A percentile compares a stretch with the other conserved stretches of the same genome.
Evolutionary conservation across 441 rosid species (phyloP).

Genomic region (Melastoma candidum): DNA sequence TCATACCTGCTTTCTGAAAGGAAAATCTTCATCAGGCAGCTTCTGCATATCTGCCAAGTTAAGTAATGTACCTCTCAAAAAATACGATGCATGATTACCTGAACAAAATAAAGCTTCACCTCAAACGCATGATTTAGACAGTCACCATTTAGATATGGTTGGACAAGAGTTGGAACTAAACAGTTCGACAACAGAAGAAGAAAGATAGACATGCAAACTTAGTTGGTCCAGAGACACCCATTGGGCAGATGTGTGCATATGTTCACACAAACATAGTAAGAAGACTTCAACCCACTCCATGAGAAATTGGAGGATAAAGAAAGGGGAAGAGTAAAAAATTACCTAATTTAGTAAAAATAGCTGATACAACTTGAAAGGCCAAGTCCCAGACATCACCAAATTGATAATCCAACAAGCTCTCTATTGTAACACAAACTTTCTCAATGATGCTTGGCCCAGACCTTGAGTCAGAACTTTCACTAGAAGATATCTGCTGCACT

Average conservation of each 20-base stretch:
- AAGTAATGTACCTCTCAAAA: constrained; percentile 66
- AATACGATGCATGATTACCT: constrained; percentile 41
- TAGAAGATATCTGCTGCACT: constrained; percentile 39
- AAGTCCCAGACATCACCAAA: constrained; percentile 71
- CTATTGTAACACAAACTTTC: constrained; percentile 62
- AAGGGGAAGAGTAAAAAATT: constrained; percentile 6
- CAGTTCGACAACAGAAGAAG: not conserved
- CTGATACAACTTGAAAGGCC: constrained; percentile 72
- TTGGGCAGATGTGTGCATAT: no score
- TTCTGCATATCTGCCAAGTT: constrained; percentile 77
- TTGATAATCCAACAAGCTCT: constrained; percentile 76
- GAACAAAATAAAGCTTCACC: no score
- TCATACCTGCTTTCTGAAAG: constrained; percentile 75
- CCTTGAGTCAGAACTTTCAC: constrained; percentile 24
- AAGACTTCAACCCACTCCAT: not conserved
- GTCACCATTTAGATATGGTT: no score
- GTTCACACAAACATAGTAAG: not conserved
- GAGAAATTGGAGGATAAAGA: not conserved
- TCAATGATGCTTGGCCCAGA: constrained; percentile 73
- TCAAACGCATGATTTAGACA: no score
- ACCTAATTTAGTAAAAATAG: constrained; percentile 81
- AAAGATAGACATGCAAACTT: no score
- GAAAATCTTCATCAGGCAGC: constrained; percentile 77
- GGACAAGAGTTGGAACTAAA: not conserved
- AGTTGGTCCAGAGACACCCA: not conserved